These are phyloP conservation scores for Fomitopsis schrenkii DNA, from an alignment of 1,284 basidiomycete genomes.

Conservation along the genomic window DNA sequence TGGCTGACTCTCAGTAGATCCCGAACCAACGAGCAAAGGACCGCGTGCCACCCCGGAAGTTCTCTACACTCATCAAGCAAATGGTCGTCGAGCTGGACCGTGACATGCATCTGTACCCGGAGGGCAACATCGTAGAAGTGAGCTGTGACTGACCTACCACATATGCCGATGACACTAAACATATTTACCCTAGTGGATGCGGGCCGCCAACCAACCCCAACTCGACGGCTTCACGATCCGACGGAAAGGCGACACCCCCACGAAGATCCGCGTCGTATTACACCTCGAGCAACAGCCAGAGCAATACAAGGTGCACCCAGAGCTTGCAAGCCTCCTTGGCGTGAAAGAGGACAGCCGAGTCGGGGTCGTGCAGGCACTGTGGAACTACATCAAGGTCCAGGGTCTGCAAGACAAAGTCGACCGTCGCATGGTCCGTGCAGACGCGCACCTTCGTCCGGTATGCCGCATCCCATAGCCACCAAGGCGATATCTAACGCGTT, in stretches of 20 bases:
- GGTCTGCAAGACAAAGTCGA: constrained; percentile 91
- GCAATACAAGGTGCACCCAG: constrained; percentile 78
- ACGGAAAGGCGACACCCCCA: constrained; percentile 76
- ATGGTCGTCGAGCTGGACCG: constrained; percentile 87
- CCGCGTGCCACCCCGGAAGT: constrained; percentile 67
- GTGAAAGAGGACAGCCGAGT: constrained; percentile 85
- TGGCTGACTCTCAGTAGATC: constrained; percentile 34
- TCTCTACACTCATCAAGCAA: constrained; percentile 83
- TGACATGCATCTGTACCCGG: constrained; percentile 79
- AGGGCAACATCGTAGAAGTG: constrained; percentile 78
- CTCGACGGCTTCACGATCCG: constrained; percentile 89
- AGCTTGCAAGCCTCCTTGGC: constrained; percentile 73
- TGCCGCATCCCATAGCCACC: constrained; percentile 12
- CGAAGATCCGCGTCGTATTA: constrained; percentile 76
- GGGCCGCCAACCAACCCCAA: constrained; percentile 55
- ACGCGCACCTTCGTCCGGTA: constrained; percentile 68
- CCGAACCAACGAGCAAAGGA: constrained; percentile 65
- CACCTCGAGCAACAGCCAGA: constrained; percentile 87
- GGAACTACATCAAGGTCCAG: constrained; percentile 90
- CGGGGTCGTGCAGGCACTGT: constrained; percentile 80
- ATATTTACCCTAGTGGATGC: constrained; percentile 57
- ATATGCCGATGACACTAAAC: not conserved
- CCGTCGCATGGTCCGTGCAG: constrained; percentile 72
- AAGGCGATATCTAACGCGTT: not conserved
- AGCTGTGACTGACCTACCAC: constrained; percentile 11